Evolutionary conservation across 2,329 filamentous ascomycete genomes (phyloP), one percentile per base, ranked within the genome.

Genomic region (Aschersonia sp.): DNA sequence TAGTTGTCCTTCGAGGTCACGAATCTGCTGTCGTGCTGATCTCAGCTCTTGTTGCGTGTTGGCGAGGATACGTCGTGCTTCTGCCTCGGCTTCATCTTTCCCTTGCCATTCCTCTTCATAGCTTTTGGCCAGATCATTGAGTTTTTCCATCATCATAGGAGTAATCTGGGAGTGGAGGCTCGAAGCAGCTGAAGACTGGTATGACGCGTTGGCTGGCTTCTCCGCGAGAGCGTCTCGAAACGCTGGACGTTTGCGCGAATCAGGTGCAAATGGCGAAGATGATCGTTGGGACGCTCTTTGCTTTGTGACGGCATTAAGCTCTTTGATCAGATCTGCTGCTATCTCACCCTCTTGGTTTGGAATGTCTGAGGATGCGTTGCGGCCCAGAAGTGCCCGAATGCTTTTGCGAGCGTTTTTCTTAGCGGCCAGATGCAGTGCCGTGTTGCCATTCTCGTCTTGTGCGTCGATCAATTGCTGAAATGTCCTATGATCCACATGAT

Each of bases 321-420:
- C 74, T 59, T 84, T 81, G 55, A 95, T 87, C 46, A 95, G 71
- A 53, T 90, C 83, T 56, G 94, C 86, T 9, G 88, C 88, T 1
- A 86, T 85, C 52, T 94, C 75, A 31, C 88, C 87, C 48, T 87
- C 79, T 47, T 79, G 72, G 61, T 97, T 98, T 22, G 79, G 73
- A 47, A 97, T 83, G 57, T 94, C 82, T 1, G 87, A 84, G 3
- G 82, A 79, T 4, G 89, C 89, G 50, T 89, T 87, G 45, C 90
- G 83, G 35, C 80, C 81, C 61, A 89, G 64, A 69, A 87, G 64
- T 69, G 81, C 72, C 66, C 92, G 84, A 48, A 95, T 83, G 54
- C 89, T 94, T 56, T 97, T 95, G 43, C 88, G 81, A 14, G 90
- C 87, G 48, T 88, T 87, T 49, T 87, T 83, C 58, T 88, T 81